Base-by-base conservation (phyloP, 257 asterid genomes). In the Solanum chilense region DNA sequence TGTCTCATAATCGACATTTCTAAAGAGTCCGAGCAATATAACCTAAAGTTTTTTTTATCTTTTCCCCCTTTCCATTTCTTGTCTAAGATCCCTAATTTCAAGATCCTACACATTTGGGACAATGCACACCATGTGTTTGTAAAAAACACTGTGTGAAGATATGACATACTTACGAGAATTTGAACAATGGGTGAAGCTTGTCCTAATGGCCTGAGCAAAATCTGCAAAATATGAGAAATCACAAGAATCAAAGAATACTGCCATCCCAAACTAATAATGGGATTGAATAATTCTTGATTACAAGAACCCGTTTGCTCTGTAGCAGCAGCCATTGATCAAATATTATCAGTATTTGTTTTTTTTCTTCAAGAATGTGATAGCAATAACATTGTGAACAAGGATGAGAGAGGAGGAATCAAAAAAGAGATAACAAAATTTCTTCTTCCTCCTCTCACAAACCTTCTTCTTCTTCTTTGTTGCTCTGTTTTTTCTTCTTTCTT, bases 111-210 rank as follows among this genome's bases (percentile, higher is more conserved):
- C 29, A 49, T 29, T 81, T 81, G 45, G 44, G 29, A 33, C 18
- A 3, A 56, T 47, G 85, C 69, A 49, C 68, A 5, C 85, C 37
- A 49, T 11, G 20, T 3, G 39, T 80, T 42, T 9, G 37, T 78
- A 15, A 27, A 45, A 49, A 47, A 25, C 64, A 14, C 33, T 86
- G 90, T 89, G 92, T 89, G 88, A 31, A 66, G 93, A 88, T 64
- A 64, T 85, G 94, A 93, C 99, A 85, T 96, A 95, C 99, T 92
- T 97, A 97, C 99, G 94, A 97, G 99, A 91, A 95, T 95, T 87
- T 97, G 99, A 81, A 98, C 98, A 86, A 97, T 92, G 60, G 99
- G 99, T 62, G 93, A 95, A 5, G 99, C 96, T 87, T 95, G 98
- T 85, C 99, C 98, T 12, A 95, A 88, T 44, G 99, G 99, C 92